A percentile compares a stretch with the other conserved stretches of the same genome.
Conservation (phyloP, 257 asterid genomes). For the Solanum pimpinellifolium region DNA sequence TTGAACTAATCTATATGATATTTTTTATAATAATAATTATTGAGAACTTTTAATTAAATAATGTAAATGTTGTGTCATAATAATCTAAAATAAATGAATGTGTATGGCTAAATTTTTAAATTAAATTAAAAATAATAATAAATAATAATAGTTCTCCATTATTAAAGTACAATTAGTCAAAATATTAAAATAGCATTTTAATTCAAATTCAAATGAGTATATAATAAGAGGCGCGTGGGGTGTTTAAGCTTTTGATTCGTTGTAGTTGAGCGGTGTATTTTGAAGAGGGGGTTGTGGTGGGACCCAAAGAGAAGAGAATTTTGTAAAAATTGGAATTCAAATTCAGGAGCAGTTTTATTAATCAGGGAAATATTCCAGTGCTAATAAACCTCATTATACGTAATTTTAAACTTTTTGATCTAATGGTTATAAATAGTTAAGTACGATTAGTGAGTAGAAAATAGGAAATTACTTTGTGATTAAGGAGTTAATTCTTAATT, state of each 20-base stretch:
- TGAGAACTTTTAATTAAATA: not conserved
- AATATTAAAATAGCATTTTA: not conserved
- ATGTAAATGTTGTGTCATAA: not conserved
- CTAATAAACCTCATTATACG: not conserved
- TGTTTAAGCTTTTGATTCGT: constrained; percentile 2
- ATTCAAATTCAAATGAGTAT: not conserved
- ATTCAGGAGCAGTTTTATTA: constrained; percentile 1
- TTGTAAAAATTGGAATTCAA: constrained; percentile 7
- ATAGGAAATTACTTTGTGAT: not conserved
- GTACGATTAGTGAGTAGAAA: not conserved
- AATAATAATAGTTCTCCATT: not conserved
- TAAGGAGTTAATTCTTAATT: not conserved
- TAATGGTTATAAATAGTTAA: not conserved
- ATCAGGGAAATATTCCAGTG: not conserved
- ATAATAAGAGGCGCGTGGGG: not conserved
- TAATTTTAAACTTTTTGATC: not conserved
- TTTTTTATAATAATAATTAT: not conserved
- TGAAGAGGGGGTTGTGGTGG: constrained; percentile 5
- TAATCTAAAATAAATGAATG: not conserved
- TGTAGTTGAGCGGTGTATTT: constrained; percentile 24
- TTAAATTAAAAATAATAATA: not conserved
- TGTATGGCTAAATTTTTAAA: not conserved
- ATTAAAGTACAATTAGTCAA: not conserved
- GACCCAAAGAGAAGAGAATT: constrained; percentile 3
- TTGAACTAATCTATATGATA: not conserved